Evolutionary conservation across 2,329 filamentous ascomycete species (phyloP), one percentile per base, ranked within the genome.

Genomic region (Didymella segeticola): DNA sequence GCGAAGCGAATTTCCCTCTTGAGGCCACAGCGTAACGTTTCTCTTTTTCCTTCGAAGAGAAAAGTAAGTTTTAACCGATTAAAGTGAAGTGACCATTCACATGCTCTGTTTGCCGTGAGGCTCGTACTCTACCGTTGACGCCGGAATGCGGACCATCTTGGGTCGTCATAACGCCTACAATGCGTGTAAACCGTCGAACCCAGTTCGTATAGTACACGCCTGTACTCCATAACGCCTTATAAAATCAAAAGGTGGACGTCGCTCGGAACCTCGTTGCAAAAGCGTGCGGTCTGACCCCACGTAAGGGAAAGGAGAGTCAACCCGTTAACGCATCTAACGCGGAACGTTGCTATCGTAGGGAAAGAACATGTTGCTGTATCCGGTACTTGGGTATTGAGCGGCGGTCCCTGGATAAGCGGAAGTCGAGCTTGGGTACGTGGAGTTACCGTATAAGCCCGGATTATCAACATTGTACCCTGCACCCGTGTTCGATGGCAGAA

Each of bases 341-440:
- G 46, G 45, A 4, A 49, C 27, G 27, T 49, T 54, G 41, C 23
- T 31, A n/a, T 54, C 51, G 31, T 54, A 54, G 27, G 15, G 36
- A 20, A 38, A 49, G 41, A 45, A 54, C 14, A 48, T 7, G 34
- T 19, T 41, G 17, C 20, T 25, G 39, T 49, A 49, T 17, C n/a
- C n/a, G 23, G 39, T 15, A 12, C 39, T 29, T 10, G 34, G 29
- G 25, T 49, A 54, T 22, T 33, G 29, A 29, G 39, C 12, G 20
- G 29, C 15, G 12, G 34, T 2, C 22, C 51, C 29, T 10, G 38
- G 51, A 29, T 54, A 46, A 4, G 41, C 19, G 14, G 48, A 27
- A 19, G 27, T 33, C 19, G 45, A 41, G 39, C 39, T 46, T 25
- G 45, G 51, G 34, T 45, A 54, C 4, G 46, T 6, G 10, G 45